These are phyloP conservation scores for Takashimella koratensis DNA, from an alignment of 1,284 basidiomycete genomes.

Conservation along the genomic window DNA sequence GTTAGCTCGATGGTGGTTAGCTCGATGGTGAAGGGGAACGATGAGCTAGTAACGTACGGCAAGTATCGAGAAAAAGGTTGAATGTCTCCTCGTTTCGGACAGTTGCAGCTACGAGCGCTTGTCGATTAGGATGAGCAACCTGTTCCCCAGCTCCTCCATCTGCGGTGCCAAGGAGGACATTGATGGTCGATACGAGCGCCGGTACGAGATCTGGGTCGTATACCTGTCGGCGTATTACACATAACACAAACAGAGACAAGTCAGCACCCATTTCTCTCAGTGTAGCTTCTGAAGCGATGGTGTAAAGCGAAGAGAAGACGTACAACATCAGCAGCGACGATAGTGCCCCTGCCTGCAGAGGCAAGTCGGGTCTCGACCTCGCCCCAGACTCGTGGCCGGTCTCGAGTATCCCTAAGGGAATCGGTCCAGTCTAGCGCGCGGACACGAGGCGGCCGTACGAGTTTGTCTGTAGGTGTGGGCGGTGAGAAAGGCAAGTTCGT, in stretches of 20 bases:
- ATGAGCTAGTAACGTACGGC: slow-evolving; percentile 20
- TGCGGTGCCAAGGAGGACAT: slow-evolving; percentile 21
- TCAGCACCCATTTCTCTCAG: slow-evolving; percentile 8
- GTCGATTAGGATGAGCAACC: not conserved
- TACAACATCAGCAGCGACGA: slow-evolving; percentile 50
- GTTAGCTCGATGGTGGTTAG: too few relatives aligned
- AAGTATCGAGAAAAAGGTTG: slow-evolving; percentile 31
- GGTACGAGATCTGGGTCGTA: slow-evolving; percentile 49
- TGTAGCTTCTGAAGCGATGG: not conserved
- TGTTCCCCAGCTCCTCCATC: not conserved
- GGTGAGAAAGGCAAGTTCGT: not conserved
- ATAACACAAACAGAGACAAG: not conserved
- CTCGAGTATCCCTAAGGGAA: slow-evolving; percentile 5
- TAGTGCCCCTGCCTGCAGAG: slow-evolving; percentile 13
- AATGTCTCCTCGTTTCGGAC: slow-evolving; percentile 47
- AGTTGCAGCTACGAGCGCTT: slow-evolving; percentile 45
- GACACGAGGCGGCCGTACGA: slow-evolving; percentile 4
- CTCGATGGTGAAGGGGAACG: too few relatives aligned
- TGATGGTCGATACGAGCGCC: slow-evolving; percentile 39
- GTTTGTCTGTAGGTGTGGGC: slow-evolving; percentile 7
- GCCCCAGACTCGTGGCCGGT: slow-evolving; percentile 25
- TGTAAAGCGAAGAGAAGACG: slow-evolving; percentile 9
- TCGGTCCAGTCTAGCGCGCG: slow-evolving; percentile 38
- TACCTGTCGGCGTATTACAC: slow-evolving; percentile 27
- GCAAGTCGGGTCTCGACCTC: slow-evolving; percentile 6